Base-by-base conservation (phyloP, 805 yeast genomes). In the Cyberlindnera maritima region DNA sequence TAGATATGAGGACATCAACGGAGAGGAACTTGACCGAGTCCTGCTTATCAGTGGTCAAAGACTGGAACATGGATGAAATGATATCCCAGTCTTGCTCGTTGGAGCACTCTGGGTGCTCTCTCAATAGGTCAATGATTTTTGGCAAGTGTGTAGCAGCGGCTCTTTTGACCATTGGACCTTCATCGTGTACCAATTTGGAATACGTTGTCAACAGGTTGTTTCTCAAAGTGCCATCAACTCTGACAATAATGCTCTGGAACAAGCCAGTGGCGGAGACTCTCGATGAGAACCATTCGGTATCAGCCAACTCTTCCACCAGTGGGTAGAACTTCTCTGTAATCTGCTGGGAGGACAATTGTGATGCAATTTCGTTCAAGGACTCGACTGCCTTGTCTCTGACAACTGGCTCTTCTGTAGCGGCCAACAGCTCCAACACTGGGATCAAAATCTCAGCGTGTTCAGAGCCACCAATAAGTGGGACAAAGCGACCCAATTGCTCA, bases 81-180 rank as follows among this genome's bases (percentile, higher is more conserved):
- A 81, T 71, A 57, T 84, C 89, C 85, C 91, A 85, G 62, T 85
- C 89, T 49, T 78, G 75, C 54, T 79, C 81, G 26, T 69, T 69
- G 14, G 75, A 68, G 12, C 67, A 55, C 15, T 70, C 72, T 47
- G 79, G 71, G 20, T 72, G 66, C 40, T 74, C 74, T 14, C 75
- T 71, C 47, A 85, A 74, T 43, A 79, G 68, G 54, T 83, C 80
- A 53, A 92, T 80, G 46, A 92, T 69, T 32, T 66, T 71, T 3
- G 99, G 97, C 56, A 94, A 76, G 60, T 85, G 80, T 36, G 80
- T 80, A 7, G 96, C 98, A 14, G 97, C 95, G 10, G 96, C 86
- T 63, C 97, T 83, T 67, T 96, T 83, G 18, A 94, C 98, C 97
- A 94, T 90, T 51, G 99, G 99, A 17, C 96, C 88, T 49, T 94